Evolutionary conservation across 345 rosid species (phyloP), one percentile per base, ranked within the genome.

Genomic region (Eucalyptus coolabah): DNA sequence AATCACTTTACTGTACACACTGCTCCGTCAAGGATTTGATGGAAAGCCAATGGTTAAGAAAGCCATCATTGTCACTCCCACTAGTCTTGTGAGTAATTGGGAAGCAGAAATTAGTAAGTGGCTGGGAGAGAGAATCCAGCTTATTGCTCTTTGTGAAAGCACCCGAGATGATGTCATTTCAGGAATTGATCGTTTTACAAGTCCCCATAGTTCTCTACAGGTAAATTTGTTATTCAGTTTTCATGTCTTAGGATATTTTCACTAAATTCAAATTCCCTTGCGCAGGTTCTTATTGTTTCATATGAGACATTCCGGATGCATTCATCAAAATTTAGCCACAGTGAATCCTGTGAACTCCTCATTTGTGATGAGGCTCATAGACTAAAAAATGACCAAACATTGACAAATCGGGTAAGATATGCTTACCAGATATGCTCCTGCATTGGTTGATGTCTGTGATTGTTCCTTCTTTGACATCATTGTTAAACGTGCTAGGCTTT

Each of bases 311-410:
- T 98, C 90, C 95, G 99, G 91, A 94, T 97, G 98, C 99, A 98
- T 95, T 95, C 99, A 87, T 90, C 96, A 90, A 98, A 95, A 93
- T 96, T 98, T 94, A 92, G 93, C 92, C 94, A 90, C 72, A 92
- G 92, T 90, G 98, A 93, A 90, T 96, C 96, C 86, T 98, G 99
- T 89, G 98, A 96, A 92, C 99, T 97, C 93, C 97, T 98, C 45
- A 96, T 98, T 53, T 98, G 99, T 87, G 99, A 98, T 91, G 99
- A 98, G 96, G 99, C 99, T 86, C 99, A 98, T 92, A 95, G 99
- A 93, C 94, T 97, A 89, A 98, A 98, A 92, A 98, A 98, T 93
- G 98, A 96, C 91, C 99, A 97, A 95, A 98, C 98, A 72, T 82
- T 97, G 89, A 98, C 98, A 86, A 98, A 98, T 93, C 95, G 96